These are phyloP conservation scores for Dothideomycetes sp. DNA, from an alignment of 2,329 filamentous ascomycete species.

Conservation along the genomic window DNA sequence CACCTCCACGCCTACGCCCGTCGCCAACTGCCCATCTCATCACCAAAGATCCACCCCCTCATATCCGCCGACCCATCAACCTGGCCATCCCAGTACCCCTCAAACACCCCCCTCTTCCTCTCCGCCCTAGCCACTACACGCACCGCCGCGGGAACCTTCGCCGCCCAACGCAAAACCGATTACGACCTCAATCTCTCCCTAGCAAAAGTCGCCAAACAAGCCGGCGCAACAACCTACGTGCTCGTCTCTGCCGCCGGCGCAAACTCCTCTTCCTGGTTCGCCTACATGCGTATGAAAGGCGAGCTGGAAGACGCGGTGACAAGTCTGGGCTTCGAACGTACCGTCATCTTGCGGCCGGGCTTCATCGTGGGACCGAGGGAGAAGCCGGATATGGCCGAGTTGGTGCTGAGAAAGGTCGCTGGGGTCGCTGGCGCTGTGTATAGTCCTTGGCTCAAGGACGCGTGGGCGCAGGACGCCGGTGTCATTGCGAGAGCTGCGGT, in stretches of 20 bases:
- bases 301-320: slow-evolving; percentile 73
- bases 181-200: slow-evolving; percentile 75
- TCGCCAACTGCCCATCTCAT: slow-evolving; percentile 45
- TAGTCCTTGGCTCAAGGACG: slow-evolving; percentile 45
- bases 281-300: slow-evolving; percentile 65
- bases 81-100: slow-evolving; percentile 55
- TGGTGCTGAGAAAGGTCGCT: slow-evolving; percentile 44
- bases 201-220: slow-evolving; percentile 60
- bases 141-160: slow-evolving; percentile 61
- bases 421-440: slow-evolving; percentile 44
- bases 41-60: slow-evolving; percentile 53
- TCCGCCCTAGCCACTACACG: slow-evolving; percentile 74
- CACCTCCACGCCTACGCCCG: slow-evolving; percentile 55
- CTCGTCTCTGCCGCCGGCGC: slow-evolving; percentile 53
- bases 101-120: slow-evolving; percentile 55
- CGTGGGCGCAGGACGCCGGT: slow-evolving; percentile 61
- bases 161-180: slow-evolving; percentile 78
- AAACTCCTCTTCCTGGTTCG: slow-evolving; percentile 41
- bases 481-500: slow-evolving; percentile 61
- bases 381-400: slow-evolving; percentile 45
- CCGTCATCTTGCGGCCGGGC: slow-evolving; percentile 64
- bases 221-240: slow-evolving; percentile 64
- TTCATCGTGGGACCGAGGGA: slow-evolving; percentile 62
- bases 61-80: slow-evolving; percentile 55
- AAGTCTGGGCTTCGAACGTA: slow-evolving; percentile 63